Evolutionary conservation across 2,329 filamentous ascomycete species (phyloP), one percentile per base, ranked within the genome.

Genomic region (Fusarium sp.): DNA sequence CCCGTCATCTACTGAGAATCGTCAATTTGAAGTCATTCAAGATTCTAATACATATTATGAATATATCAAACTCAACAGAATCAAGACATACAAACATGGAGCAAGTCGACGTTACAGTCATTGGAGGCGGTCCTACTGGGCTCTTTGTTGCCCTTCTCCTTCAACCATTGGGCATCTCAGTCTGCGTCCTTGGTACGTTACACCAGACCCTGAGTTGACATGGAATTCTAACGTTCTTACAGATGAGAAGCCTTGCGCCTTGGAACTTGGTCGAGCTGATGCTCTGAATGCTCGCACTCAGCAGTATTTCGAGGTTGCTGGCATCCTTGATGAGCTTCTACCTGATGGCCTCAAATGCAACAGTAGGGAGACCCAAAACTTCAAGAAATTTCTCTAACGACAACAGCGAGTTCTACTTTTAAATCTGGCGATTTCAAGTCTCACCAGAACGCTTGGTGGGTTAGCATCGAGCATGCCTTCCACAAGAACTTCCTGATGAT

Each of bases 401-500:
- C 0, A 7, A 0, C 1, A 85, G 84, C 84, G 15, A 85, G 84
- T 60, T 85, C 84, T 7, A 86, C 83, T 0, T 86, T 85, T 57
- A 80, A 80, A 6, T 76, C 83, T 12, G 85, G 84, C 1, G 76
- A 80, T n/a, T 85, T 85, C 76, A 83, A 81, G 49, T 85, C 84
- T 30, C 80, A 83, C 2, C 84, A 85, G 56, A 85, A 80, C 67
- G 75, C 82, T 20, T 86, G 84, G 84, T 85, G 84, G 84, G 81
- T 82, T 13, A 76, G 81, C 17, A 80, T 86, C 7, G 78, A 84
- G 49, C 80, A 85, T 68, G 80, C 80, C 7, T 74, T 82, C 26
- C 83, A 84, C 72, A 84, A 81, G 67, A 85, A 85, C 67, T 85
- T 86, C 26, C 78, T 86, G 46, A 86, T 86, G 84, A 82, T 86